Conservation (phyloP, 1,284 basidiomycete species). For the Lignosus rhinocerotis region DNA sequence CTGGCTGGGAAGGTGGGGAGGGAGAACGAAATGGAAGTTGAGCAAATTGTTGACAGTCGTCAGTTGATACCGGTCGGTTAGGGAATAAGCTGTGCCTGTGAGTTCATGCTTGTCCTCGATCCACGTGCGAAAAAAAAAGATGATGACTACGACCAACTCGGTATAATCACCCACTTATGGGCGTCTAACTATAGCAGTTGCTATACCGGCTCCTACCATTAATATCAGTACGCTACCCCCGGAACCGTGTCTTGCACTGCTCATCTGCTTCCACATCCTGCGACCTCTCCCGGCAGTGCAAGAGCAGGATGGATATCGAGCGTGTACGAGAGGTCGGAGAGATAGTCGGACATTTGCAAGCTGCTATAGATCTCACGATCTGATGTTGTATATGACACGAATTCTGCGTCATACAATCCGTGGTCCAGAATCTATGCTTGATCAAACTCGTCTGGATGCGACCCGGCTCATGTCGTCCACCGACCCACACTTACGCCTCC, state of each 20-base stretch:
- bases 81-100: slow-evolving; percentile 32
- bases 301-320: not conserved
- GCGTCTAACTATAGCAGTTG: slow-evolving; percentile 30
- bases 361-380: slow-evolving; percentile 19
- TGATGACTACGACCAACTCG: slow-evolving; percentile 25
- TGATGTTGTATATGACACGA: slow-evolving; percentile 17
- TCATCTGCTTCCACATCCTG: not conserved
- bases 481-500: not conserved
- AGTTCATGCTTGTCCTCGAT: slow-evolving; percentile 26
- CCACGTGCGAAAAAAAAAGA: slow-evolving; percentile 16
- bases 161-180: slow-evolving; percentile 32
- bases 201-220: no score
- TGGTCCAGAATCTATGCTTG: slow-evolving; percentile 13
- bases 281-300: not conserved
- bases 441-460: not conserved
- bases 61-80: slow-evolving; percentile 23
- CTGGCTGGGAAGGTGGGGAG: slow-evolving; percentile 12
- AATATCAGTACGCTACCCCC: not conserved
- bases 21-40: slow-evolving; percentile 11
- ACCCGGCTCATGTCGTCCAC: not conserved
- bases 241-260: slow-evolving; percentile 10
- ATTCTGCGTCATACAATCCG: slow-evolving; percentile 15
- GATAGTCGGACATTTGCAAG: not conserved
- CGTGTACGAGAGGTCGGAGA: not conserved
- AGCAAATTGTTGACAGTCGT: slow-evolving; percentile 9